Conservation (phyloP, 345 rosid genomes). For the Geranium rotundifolium region DNA sequence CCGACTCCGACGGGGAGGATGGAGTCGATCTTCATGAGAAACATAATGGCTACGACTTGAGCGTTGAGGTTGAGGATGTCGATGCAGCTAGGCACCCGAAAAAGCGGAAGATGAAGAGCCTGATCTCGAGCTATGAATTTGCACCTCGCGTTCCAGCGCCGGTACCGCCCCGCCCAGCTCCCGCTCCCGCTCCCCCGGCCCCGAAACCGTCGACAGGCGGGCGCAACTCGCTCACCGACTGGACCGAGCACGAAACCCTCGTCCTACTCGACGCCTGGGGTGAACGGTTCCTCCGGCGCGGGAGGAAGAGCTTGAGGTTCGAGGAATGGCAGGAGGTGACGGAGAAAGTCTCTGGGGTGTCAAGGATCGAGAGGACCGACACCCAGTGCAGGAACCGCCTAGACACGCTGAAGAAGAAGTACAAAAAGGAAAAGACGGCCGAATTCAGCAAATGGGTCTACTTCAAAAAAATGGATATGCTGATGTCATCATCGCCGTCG, state of each 20-base stretch:
- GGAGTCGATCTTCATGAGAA: constrained; percentile 24
- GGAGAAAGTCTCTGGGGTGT: constrained; percentile 78
- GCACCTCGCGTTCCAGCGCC: constrained; percentile 58
- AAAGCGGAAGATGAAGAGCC: constrained; percentile 63
- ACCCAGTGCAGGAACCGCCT: constrained; percentile 77
- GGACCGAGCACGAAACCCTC: constrained; percentile 86
- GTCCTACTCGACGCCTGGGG: constrained; percentile 90
- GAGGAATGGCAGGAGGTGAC: constrained; percentile 97
- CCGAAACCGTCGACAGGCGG: constrained; percentile 42
- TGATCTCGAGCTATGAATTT: constrained; percentile 65
- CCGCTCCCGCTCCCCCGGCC: constrained; percentile 12
- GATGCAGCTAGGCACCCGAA: constrained; percentile 47
- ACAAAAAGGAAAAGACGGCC: constrained; percentile 67
- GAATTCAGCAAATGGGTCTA: constrained; percentile 67
- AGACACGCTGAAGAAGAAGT: constrained; percentile 90
- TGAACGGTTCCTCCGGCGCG: constrained; percentile 67
- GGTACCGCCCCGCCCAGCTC: constrained; percentile 4
- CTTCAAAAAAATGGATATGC: constrained; percentile 74
- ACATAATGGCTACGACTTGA: constrained; percentile 18
- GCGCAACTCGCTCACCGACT: constrained; percentile 54
- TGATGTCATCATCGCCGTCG: constrained; percentile 26
- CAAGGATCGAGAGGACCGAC: constrained; percentile 65
- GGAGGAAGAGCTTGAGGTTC: constrained; percentile 80
- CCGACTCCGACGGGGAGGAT: constrained; percentile 25
- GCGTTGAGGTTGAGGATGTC: constrained; percentile 18